These are phyloP conservation scores for Jamesozyma lodderae DNA, from an alignment of 805 yeast genomes.

Conservation along the genomic window DNA sequence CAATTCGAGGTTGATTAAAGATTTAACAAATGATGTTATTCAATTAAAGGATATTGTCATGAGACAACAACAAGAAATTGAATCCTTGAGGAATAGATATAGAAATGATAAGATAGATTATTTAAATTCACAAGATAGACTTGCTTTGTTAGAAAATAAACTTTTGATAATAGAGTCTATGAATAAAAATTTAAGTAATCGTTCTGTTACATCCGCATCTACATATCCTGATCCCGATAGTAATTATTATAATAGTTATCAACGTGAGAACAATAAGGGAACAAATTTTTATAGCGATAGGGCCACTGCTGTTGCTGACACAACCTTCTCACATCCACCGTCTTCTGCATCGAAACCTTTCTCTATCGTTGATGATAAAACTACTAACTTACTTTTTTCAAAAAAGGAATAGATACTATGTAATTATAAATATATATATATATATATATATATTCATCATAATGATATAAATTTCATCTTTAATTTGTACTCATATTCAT, in stretches of 20 bases:
- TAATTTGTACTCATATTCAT: conserved; percentile 25
- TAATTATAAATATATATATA: background rate
- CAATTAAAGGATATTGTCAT: conserved; percentile 12
- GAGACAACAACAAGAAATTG: conserved; percentile 18
- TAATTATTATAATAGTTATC: background rate
- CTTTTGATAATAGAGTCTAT: no score
- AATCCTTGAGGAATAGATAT: conserved; percentile 13
- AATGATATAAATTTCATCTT: conserved; percentile 2
- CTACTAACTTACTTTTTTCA: conserved; percentile 5
- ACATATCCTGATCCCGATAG: background rate
- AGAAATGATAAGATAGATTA: conserved; percentile 10
- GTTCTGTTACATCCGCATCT: background rate
- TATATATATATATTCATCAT: background rate
- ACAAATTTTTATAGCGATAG: no score
- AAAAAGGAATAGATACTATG: background rate
- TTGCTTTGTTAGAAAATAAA: conserved; percentile 11
- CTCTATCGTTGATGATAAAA: conserved; percentile 5
- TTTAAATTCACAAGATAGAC: conserved; percentile 10
- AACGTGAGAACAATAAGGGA: no score
- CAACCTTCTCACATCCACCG: no score
- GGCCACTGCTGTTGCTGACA: no score
- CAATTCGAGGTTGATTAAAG: background rate
- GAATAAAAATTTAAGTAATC: background rate
- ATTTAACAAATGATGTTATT: conserved; percentile 12
- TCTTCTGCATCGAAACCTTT: background rate